A percentile compares a stretch with the other conserved stretches of the same genome.
Conservation (phyloP, 331 rosid genomes). For the Cydonia oblonga region DNA sequence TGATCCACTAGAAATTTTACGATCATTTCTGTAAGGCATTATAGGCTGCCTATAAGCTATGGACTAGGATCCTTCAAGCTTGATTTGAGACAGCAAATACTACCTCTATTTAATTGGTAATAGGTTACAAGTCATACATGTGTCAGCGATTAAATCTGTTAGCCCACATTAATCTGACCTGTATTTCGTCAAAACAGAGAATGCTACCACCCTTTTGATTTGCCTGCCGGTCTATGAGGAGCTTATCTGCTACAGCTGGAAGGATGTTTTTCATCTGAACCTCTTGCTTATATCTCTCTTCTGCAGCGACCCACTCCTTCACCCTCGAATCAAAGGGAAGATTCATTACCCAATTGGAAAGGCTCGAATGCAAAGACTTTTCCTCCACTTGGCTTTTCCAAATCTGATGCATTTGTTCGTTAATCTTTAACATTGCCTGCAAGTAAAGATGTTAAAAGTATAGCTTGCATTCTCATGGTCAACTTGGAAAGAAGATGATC, state of each 20-base stretch:
- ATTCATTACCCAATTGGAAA: constrained; percentile 77
- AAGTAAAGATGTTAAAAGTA: neutral
- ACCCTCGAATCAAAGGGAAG: constrained; percentile 74
- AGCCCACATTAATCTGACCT: constrained; percentile 34
- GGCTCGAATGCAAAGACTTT: constrained; percentile 55
- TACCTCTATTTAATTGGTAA: neutral
- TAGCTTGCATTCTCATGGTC: constrained; percentile 3
- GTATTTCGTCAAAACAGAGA: constrained; percentile 96
- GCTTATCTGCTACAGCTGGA: constrained; percentile 80
- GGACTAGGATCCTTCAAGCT: neutral
- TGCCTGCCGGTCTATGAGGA: constrained; percentile 48
- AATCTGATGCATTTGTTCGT: constrained; percentile 88
- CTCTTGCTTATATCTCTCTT: constrained; percentile 83
- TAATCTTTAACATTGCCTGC: constrained; percentile 96
- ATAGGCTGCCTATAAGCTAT: neutral
- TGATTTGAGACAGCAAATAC: neutral
- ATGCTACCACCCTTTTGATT: constrained; percentile 70
- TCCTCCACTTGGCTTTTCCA: constrained; percentile 75
- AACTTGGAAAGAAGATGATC: neutral
- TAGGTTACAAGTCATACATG: neutral
- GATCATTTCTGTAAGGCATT: no score
- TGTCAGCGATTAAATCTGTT: neutral
- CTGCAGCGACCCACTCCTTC: constrained; percentile 88
- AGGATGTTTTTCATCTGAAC: constrained; percentile 83
- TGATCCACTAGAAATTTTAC: no score